Evolutionary conservation across 805 yeast species (phyloP), one percentile per base, ranked within the genome.

Genomic region (Kazachstania taianensis): DNA sequence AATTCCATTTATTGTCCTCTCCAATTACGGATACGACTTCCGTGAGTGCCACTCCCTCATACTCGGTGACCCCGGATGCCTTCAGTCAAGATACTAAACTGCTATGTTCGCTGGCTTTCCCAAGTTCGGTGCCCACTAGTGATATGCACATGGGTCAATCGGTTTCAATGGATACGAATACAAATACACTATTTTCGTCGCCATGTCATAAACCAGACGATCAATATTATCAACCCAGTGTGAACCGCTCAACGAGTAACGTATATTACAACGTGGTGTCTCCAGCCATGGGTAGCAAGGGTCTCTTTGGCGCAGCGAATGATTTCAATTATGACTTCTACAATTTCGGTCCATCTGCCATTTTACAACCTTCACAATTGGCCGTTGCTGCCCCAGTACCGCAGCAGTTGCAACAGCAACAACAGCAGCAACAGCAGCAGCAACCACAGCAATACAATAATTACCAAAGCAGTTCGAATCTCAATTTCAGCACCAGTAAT

Each of bases 321-420:
- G 34, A 27, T 7, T 45, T 45, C 26, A 45, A 45, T 32, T 46
- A 42, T 37, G 50, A 44, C 35, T 49, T 37, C 33, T 49, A 49
- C 37, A 45, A 46, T 35, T 46, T 42, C 22, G 42, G 41, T 15
- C 37, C 41, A 28, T n/a, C 20, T 23, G 16, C 18, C 17, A 27
- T 7, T n/a, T 12, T n/a, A 6, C 30, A 14, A 9, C 19, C 20
- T 7, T n/a, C 23, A 14, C 25, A 7, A 3, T 25, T 25, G 20
- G 28, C 27, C 12, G 28, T 28, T 14, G 17, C 35, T n/a, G 13
- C 17, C n/a, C 28, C 28, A 6, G 14, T 15, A 9, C 18, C 25
- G 17, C 25, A 23, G 6, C 28, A n/a, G 15, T 18, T 31, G 20
- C 34, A 12, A 10, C 27, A 19, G n/a, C 34, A 31, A 14, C 17